Evolutionary conservation across 2,329 filamentous ascomycete species (phyloP).

Genomic region (Septoria linicola): DNA sequence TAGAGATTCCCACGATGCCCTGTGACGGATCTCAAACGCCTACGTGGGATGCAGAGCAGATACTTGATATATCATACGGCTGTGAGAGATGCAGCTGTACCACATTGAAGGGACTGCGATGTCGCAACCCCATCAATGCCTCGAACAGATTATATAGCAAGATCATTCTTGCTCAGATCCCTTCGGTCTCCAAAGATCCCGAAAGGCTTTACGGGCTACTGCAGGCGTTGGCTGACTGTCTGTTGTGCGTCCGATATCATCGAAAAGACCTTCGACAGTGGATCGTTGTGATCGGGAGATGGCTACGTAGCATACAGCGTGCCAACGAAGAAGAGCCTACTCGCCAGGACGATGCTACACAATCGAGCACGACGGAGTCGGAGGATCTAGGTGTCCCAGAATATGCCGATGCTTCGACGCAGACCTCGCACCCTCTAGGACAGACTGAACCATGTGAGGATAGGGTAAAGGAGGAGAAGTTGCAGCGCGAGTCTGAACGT

Average conservation of each 20-base stretch:
- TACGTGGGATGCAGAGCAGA: neutral
- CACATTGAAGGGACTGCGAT: neutral
- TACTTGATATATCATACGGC: neutral
- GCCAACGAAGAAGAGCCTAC: neutral
- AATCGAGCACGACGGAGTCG: neutral
- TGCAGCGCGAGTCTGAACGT: conserved; percentile 2
- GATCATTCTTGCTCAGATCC: neutral
- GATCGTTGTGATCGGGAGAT: neutral
- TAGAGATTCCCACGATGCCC: neutral
- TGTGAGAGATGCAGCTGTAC: conserved; percentile 1
- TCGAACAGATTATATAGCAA: neutral
- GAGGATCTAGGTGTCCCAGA: neutral
- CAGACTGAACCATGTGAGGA: neutral
- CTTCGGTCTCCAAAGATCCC: neutral
- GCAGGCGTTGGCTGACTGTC: neutral
- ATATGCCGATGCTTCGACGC: conserved; percentile 1
- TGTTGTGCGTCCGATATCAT: conserved; percentile 1
- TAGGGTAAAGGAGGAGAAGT: conserved; percentile 7
- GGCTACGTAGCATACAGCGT: neutral
- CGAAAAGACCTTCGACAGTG: neutral
- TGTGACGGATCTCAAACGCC: neutral
- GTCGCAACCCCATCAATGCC: neutral
- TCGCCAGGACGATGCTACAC: neutral
- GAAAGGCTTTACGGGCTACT: neutral
- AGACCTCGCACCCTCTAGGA: neutral